A percentile compares a stretch with the other conserved stretches of the same genome.
phyloP scores from a whole-genome alignment of 345 rosid genomes.

The Acer saccharum region DNA sequence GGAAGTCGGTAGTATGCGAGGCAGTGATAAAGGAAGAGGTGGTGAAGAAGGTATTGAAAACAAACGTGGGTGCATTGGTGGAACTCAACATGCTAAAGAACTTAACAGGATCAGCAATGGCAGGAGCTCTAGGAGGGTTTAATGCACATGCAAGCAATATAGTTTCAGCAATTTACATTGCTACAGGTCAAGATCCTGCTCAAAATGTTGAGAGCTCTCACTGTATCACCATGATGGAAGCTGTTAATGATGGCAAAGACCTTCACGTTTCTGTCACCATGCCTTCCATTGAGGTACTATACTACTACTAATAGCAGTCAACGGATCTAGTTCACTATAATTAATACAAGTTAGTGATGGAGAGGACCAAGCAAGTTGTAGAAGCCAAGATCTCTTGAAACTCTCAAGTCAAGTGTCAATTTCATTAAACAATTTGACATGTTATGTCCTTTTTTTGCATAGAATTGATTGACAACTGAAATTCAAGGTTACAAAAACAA shows the following conservation, averaged over 20 bases:
- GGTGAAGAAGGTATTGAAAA: conserved; percentile 66
- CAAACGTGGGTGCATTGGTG: conserved; percentile 58
- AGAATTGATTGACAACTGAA: background rate
- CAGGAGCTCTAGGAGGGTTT: conserved; percentile 81
- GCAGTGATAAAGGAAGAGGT: conserved; percentile 58
- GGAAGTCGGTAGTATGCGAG: conserved; percentile 73
- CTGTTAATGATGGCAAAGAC: conserved; percentile 58
- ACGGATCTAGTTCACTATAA: background rate
- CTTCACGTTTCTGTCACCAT: conserved; percentile 74
- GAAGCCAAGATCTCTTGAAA: conserved; percentile 14
- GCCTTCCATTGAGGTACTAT: conserved; percentile 73
- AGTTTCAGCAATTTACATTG: conserved; percentile 63
- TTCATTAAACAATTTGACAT: background rate
- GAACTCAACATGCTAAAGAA: conserved; percentile 79
- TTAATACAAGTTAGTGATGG: background rate
- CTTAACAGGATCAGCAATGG: conserved; percentile 76
- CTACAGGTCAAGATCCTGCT: conserved; percentile 88
- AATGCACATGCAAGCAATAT: conserved; percentile 82
- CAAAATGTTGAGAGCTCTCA: conserved; percentile 86
- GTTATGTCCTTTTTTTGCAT: background rate
- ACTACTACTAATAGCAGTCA: no score
- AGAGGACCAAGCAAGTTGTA: background rate
- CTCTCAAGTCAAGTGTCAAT: background rate
- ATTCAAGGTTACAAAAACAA: background rate
- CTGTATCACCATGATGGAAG: conserved; percentile 73